Base-by-base conservation (phyloP, 495 filamentous ascomycete species). In the Elaphomyces granulatus region DNA sequence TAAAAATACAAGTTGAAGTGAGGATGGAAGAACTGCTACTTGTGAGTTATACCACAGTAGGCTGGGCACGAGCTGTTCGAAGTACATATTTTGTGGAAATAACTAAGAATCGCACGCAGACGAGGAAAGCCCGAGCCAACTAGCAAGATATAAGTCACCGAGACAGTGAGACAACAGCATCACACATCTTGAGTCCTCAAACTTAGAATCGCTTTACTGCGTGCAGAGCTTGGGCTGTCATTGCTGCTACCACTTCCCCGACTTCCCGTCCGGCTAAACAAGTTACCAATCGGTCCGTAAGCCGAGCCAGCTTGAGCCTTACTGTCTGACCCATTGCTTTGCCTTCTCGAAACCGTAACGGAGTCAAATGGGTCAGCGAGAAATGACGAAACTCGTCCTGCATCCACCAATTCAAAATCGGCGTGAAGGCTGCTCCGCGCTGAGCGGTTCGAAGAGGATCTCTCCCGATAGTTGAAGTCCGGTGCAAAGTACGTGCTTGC, bases 361-460 rank as follows among this genome's bases (percentile, higher is more conserved):
- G 54, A 18, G 2, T 68, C 64, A 14, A 58, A 55, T 9, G 60
- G 44, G 14, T 66, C 64, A 17, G 54, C 36, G 16, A 58, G 56
- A 26, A 61, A 52, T 12, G 63, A 51, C 12, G 56, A 44, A 15
- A 60, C 45, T 14, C 57, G 60, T 28, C 46, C 53, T 7, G 51
- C 17, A 19, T 67, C 63, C 33, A 60, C 36, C 21, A 61, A 56
- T n/a, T 69, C 65, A 14, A 55, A 52, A 15, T 55, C 60, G 8
- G 41, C 36, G 30, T 58, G 66, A 32, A 59, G 53, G 41, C 63
- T 63, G 49, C 62, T 66, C 30, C 53, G 60, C 31, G 46, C 47
- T 7, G 65, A 69, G 34, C 62, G 65, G 34, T 69, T 69, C 19
- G 65, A 69, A 38, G 65, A 62, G 3, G 65, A 69, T 23, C 65